Base-by-base conservation (phyloP, 2,329 filamentous ascomycete species). In the Colletotrichum ledebouriae region DNA sequence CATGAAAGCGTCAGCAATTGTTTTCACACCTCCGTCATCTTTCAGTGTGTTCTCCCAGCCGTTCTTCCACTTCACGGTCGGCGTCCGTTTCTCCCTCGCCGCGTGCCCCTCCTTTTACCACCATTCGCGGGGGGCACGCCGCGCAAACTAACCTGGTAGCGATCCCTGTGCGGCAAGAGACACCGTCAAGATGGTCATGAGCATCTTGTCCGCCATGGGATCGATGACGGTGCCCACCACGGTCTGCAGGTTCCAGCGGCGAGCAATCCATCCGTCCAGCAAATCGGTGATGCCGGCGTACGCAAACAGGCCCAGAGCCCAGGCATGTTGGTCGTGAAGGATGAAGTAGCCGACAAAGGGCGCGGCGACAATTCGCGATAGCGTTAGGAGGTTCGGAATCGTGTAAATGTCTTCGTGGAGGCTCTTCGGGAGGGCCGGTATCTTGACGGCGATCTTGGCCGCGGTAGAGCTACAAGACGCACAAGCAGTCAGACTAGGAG, bases 221-320 rank as follows among this genome's bases (percentile, higher is more conserved):
- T 97, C 94, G 70, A 99, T 94, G 34, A 99, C 89, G 62, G 93
- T 97, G 62, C 96, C 96, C 10, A 98, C 94, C 1, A 99, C 95
- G 0, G 96, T 98, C 79, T 96, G 92, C 65, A 94, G 86, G 58
- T 95, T 91, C 89, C 92, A 98, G 69, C 86, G 87, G 46, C 96
- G 89, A 29, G 96, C 96, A 74, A 99, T 96, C 86, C 91, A 98
- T 65, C 96, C 96, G 78, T 99, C 96, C 3, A 98, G 86, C 6
- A 97, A 84, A 77, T 99, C 96, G 0, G 95, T 97, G 73, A 97
- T 84, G 53, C 94, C 94, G 3, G 96, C 95, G 77, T 98, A 98
- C 57, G 90, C 90, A 78, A 99, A 97, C n/a, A 99, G 85, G 2
- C 89, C 89, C 7, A 98, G 84, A 0, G 96, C 94, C 81, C 89